A percentile compares a stretch with the other conserved stretches of the same genome.
Conservation (phyloP, 2,329 filamentous ascomycete genomes). For the Trichophyton benhamiae region DNA sequence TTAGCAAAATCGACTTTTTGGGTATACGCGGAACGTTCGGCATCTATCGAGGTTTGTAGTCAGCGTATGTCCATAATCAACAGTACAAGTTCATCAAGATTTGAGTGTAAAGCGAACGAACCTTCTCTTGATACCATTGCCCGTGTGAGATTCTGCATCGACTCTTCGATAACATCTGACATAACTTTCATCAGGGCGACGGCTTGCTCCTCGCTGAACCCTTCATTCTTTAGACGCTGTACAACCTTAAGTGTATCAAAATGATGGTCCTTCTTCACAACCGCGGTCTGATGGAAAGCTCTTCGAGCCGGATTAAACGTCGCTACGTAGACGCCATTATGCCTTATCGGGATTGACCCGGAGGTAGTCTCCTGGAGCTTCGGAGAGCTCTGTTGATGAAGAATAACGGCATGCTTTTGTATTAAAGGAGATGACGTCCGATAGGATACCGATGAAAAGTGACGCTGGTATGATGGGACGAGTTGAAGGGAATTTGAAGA, state of each 20-base stretch:
- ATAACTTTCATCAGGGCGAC: slow-evolving; percentile 98
- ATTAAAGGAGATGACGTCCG: not conserved
- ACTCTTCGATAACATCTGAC: slow-evolving; percentile 94
- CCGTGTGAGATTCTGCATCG: slow-evolving; percentile 90
- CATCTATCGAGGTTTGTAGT: slow-evolving; percentile 24
- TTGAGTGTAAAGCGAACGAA: slow-evolving; percentile 44
- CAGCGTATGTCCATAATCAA: not conserved
- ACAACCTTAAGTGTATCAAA: slow-evolving; percentile 98
- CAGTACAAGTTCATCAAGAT: not conserved
- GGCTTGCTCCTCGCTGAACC: slow-evolving; percentile 88
- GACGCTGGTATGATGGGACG: not conserved
- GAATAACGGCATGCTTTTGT: not conserved
- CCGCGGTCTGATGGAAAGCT: slow-evolving; percentile 49
- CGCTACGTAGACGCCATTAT: slow-evolving; percentile 39
- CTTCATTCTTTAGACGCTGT: slow-evolving; percentile 74
- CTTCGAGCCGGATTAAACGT: slow-evolving; percentile 30
- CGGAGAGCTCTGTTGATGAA: not conserved
- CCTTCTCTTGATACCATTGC: slow-evolving; percentile 98
- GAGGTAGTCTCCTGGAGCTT: not conserved
- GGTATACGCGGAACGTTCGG: slow-evolving; percentile 47
- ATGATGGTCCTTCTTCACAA: slow-evolving; percentile 65
- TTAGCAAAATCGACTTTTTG: slow-evolving; percentile 98
- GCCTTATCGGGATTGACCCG: slow-evolving; percentile 23
- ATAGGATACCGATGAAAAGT: not conserved
- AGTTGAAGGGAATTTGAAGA: not conserved